phyloP scores from a whole-genome alignment of 495 filamentous ascomycete species.

The Aspergillus funiculosus region DNA sequence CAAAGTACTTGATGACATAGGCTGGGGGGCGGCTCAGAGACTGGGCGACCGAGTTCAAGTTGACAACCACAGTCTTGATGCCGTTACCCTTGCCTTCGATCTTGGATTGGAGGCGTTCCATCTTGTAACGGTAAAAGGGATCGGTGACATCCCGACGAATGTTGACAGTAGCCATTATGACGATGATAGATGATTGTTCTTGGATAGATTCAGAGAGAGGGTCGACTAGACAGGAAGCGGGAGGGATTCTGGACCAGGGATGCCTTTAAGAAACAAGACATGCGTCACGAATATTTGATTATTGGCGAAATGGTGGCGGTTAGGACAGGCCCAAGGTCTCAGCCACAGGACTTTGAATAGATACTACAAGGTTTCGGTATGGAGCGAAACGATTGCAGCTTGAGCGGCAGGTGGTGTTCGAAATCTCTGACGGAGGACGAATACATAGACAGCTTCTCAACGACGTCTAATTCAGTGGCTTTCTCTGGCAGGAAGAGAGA shows the following conservation, averaged over 20 bases:
- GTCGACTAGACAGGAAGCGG: conserved; percentile 28
- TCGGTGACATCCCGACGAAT: conserved; percentile 98
- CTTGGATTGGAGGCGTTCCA: conserved; percentile 97
- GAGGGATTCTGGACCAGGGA: conserved; percentile 38
- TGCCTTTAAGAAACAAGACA: conserved; percentile 48
- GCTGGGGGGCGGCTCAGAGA: conserved; percentile 87
- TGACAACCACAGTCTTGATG: conserved; percentile 94
- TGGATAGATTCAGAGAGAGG: conserved; percentile 14
- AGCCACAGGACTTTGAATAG: conserved; percentile 81
- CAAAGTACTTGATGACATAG: conserved; percentile 99
- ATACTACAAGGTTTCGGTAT: conserved; percentile 82
- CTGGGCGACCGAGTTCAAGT: conserved; percentile 88
- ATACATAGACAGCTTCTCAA: conserved; percentile 68
- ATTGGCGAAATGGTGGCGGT: conserved; percentile 49
- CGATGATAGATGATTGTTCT: conserved; percentile 32
- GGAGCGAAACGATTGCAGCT: conserved; percentile 92
- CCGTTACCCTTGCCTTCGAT: conserved; percentile 99
- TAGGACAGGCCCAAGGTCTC: conserved; percentile 38
- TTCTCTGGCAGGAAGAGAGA: conserved; percentile 35
- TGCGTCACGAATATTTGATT: conserved; percentile 47
- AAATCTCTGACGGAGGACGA: conserved; percentile 67
- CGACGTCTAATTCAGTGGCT: conserved; percentile 28
- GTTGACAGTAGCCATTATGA: conserved; percentile 77
- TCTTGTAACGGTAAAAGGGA: conserved; percentile 99
- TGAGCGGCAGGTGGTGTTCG: conserved; percentile 79